Evolutionary conservation across 2,329 filamentous ascomycete species (phyloP).

Genomic region (Ampelomyces quisqualis): DNA sequence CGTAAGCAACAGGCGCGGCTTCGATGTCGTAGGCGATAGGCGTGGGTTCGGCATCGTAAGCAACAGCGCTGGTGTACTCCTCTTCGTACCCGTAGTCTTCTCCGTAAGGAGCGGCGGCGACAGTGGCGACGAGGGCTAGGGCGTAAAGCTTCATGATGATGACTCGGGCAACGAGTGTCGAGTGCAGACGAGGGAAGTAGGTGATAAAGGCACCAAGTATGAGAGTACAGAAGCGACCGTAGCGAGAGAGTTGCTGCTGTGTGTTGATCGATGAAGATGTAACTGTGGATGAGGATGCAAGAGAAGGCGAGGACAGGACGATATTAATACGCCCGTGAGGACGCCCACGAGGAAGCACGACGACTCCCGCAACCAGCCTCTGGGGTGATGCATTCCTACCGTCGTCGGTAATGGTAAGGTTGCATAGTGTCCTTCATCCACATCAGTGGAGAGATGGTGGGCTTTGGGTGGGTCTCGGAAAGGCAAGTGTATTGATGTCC

Average conservation of each 20-base stretch:
- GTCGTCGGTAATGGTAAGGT: slow-evolving; percentile 28
- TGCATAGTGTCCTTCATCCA: slow-evolving; percentile 25
- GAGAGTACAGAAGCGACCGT: slow-evolving; percentile 41
- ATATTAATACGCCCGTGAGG: slow-evolving; percentile 28
- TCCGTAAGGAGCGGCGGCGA: slow-evolving; percentile 21
- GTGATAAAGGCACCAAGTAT: slow-evolving; percentile 20
- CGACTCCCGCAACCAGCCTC: slow-evolving; percentile 24
- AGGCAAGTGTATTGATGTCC: slow-evolving; percentile 16
- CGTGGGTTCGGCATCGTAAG: too few species aligned
- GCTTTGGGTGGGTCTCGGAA: slow-evolving; percentile 15
- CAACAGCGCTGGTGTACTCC: too few species aligned
- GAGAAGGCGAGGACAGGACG: slow-evolving; percentile 16
- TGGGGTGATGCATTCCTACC: slow-evolving; percentile 4
- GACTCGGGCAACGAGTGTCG: slow-evolving; percentile 14
- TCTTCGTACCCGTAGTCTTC: slow-evolving; percentile 2
- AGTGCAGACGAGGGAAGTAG: slow-evolving; percentile 11
- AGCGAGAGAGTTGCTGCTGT: slow-evolving; percentile 42
- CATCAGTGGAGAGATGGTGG: slow-evolving; percentile 11
- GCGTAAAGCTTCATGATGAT: slow-evolving; percentile 37
- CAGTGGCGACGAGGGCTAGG: slow-evolving; percentile 37
- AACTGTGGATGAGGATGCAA: slow-evolving; percentile 14
- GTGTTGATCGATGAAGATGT: slow-evolving; percentile 19
- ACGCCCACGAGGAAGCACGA: slow-evolving; percentile 19
- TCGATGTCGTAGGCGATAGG: too few species aligned
- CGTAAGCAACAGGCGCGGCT: too few species aligned